Base-by-base conservation (phyloP, 2,329 filamentous ascomycete genomes). In the Cladosporium sphaerospermum region DNA sequence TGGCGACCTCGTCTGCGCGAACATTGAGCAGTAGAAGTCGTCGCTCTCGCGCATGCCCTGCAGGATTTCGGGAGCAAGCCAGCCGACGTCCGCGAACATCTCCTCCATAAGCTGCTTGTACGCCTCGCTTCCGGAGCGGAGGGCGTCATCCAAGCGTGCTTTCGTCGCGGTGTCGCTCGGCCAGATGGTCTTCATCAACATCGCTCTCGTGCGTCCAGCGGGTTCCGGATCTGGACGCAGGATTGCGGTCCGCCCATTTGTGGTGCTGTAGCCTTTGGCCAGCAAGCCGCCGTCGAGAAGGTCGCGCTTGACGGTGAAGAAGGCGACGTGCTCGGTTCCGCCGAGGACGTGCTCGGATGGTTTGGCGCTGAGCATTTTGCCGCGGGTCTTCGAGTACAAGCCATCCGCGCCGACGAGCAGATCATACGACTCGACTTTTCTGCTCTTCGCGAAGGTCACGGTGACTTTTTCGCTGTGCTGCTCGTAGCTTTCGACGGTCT, bases 271-370 rank as follows among this genome's bases (percentile, higher is more conserved):
- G 56, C 64, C 61, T 18, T 56, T 28, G 11, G 53, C 52, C 2
- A 52, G 45, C 36, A 41, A 34, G 10, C 43, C 53, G 55, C 40
- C 41, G 54, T 39, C 61, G 55, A 33, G 69, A 61, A 0, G 54
- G 55, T n/a, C 58, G 33, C 61, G 59, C 2, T 69, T 68, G 23
- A 75, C 66, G n/a, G 61, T 73, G 62, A 71, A 77, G 60, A 69
- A 76, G 2, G 67, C 71, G 3, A 60, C 57, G 49, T 70, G 73
- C 42, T 69, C 45, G 10, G 63, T 63, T 11, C 60, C 57, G 1
- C 62, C 54, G 14, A 64, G 62, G 7, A 59, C 60, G 3, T 59
- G 49, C n/a, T 59, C 57, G 9, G 52, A n/a, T 2, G 56, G 54
- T 9, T 44, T 18, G 9, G 19, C 18, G 14, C 67, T 66, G 16